Base-by-base conservation (phyloP, 192 early-diverging fungal species). In the Chytriomyces hyalinus region DNA sequence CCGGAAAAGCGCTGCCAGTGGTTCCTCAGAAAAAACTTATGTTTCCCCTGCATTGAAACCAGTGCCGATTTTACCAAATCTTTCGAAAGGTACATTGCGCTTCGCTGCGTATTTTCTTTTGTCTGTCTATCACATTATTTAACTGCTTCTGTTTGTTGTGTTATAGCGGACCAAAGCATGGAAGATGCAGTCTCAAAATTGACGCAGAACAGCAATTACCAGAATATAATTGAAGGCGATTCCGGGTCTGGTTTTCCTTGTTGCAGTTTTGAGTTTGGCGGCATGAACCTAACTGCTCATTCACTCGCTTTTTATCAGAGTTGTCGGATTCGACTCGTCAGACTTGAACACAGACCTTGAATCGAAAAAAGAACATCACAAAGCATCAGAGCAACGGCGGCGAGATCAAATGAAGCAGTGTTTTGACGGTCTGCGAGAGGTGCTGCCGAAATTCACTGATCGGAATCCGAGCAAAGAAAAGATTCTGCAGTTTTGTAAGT, bases 351-450 rank as follows among this genome's bases (percentile, higher is more conserved):
- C 89, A 6, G 92, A 93, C 0, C 82, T 96, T 60, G 94, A 96
- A 80, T 82, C 89, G 0, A 91, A 95, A 9, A 91, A 92, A n/a
- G 93, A 92, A 11, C 92, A 90, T 15, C 97, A 99, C 84, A 97
- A 98, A 82, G 92, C 95, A 57, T 96, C 96, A 4, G 97, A 99
- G 80, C 97, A 99, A 81, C 94, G 94, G 80, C 92, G 97, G 10
- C 88, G 97, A 7, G 97, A 99, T 76, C 93, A 92, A 44, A 89
- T 99, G 5, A 97, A 97, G 70, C 81, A 91, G 57, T 94, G 92
- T 64, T 99, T 99, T 79, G 94, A 98, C 49, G 85, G 91, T 8
- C 81, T 99, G 8, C 83, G 88, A 57, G 65, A 77, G 0, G 83
- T 93, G 45, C 78, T 97, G 49, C 93, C 94, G 9, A 86, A 90